Conservation (phyloP, 805 yeast species). For the Kodamaea lidongshanica region DNA sequence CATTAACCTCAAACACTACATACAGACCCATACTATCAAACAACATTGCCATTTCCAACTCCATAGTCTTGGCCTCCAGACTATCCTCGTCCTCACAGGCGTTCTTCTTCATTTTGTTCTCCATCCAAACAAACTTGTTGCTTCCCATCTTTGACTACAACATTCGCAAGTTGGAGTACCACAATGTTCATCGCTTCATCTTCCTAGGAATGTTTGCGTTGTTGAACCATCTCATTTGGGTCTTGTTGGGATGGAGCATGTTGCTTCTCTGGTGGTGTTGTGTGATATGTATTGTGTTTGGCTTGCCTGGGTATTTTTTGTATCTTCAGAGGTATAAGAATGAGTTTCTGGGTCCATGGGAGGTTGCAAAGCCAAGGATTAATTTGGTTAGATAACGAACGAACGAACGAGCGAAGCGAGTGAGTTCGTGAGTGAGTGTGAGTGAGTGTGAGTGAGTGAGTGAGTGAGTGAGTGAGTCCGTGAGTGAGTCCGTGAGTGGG, state of each 20-base stretch:
- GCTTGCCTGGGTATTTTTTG: conserved; percentile 67
- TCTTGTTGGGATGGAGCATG: conserved; percentile 19
- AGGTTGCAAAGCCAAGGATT: conserved; percentile 65
- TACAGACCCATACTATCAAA: conserved; percentile 62
- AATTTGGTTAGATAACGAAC: no score
- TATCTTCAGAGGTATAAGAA: conserved; percentile 72
- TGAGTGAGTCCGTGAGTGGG: no score
- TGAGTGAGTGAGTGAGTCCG: no score
- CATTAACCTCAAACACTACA: conserved; percentile 4
- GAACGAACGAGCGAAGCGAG: no score
- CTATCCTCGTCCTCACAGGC: conserved; percentile 67
- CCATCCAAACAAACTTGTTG: conserved; percentile 65
- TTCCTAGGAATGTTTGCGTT: conserved; percentile 21
- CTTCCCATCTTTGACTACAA: conserved; percentile 65
- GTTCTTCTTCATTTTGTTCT: conserved; percentile 72
- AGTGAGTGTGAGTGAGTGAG: no score
- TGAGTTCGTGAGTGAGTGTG: no score
- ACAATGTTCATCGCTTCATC: conserved; percentile 13
- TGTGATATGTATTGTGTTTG: conserved; percentile 44
- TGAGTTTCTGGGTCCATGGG: conserved; percentile 93
- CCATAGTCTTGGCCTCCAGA: conserved; percentile 88
- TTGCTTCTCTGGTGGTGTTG: conserved; percentile 45
- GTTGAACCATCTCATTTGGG: conserved; percentile 28
- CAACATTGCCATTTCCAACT: conserved; percentile 76
- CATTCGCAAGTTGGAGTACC: conserved; percentile 39